Evolutionary conservation across 345 rosid genomes (phyloP).

Genomic region (Populus nigra): DNA sequence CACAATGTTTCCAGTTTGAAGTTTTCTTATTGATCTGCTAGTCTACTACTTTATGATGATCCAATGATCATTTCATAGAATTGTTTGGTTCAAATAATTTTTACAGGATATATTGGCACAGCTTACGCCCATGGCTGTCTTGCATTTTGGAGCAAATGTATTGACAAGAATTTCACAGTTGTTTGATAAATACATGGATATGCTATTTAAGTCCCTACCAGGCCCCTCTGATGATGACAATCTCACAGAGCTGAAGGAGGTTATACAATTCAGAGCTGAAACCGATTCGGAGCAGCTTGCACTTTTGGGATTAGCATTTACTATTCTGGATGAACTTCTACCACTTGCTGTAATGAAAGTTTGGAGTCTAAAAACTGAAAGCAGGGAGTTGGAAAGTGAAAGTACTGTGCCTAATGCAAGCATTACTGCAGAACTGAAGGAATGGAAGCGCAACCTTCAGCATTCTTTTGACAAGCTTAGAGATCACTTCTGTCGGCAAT

Average conservation of each 20-base stretch:
- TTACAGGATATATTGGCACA: constrained; percentile 82
- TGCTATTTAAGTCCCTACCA: constrained; percentile 70
- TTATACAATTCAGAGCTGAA: constrained; percentile 70
- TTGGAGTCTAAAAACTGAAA: constrained; percentile 63
- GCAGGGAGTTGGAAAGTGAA: constrained; percentile 42
- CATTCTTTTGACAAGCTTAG: constrained; percentile 85
- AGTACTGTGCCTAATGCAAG: constrained; percentile 39
- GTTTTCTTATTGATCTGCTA: constrained; percentile 3
- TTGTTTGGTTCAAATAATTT: constrained; percentile 14
- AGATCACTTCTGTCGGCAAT: constrained; percentile 93
- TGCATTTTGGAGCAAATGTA: constrained; percentile 80
- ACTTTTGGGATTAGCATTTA: constrained; percentile 88
- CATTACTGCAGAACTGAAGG: constrained; percentile 67
- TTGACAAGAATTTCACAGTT: constrained; percentile 68
- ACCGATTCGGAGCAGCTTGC: constrained; percentile 92
- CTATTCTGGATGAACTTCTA: constrained; percentile 77
- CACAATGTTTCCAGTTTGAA: not conserved
- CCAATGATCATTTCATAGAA: not conserved
- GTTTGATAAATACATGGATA: constrained; percentile 80
- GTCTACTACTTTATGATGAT: constrained; percentile 2
- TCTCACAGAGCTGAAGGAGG: constrained; percentile 75
- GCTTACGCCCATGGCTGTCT: constrained; percentile 61
- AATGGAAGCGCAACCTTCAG: constrained; percentile 84
- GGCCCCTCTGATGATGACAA: constrained; percentile 88
- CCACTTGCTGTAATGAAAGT: constrained; percentile 56